phyloP scores from a whole-genome alignment of 768 basidiomycete genomes.

The Boletales sp. region DNA sequence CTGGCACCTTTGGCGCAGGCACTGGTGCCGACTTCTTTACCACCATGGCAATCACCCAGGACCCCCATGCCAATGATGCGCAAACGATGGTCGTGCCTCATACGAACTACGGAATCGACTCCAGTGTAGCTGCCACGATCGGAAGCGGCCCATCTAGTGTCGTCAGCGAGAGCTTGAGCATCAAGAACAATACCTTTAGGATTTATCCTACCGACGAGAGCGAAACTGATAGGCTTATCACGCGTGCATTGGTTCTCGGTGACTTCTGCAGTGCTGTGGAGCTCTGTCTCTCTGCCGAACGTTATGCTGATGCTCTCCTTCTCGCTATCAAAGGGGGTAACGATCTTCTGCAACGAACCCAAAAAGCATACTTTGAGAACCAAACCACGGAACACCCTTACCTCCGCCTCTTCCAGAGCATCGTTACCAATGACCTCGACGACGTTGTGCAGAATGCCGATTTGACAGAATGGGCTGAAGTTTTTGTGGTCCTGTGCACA shows the following conservation, averaged over 20 bases:
- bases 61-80: conserved; percentile 32
- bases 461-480: conserved; percentile 91
- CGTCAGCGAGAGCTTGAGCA: conserved; percentile 39
- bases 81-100: conserved; percentile 66
- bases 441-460: conserved; percentile 98
- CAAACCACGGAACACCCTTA: conserved; percentile 76
- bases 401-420: conserved; percentile 90
- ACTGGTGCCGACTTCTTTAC: conserved; percentile 84
- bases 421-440: conserved; percentile 86
- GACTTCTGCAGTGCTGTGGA: conserved; percentile 92
- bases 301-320: conserved; percentile 93
- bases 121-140: conserved; percentile 91
- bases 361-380: conserved; percentile 90
- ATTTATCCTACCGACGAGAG: conserved; percentile 88
- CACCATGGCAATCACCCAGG: conserved; percentile 57
- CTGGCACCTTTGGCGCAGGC: conserved; percentile 54
- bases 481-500: conserved; percentile 94
- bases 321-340: conserved; percentile 89
- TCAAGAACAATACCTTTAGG: conserved; percentile 81
- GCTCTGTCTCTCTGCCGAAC: conserved; percentile 81
- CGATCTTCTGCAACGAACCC: conserved; percentile 81
- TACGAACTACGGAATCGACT: conserved; percentile 74
- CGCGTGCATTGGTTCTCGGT: conserved; percentile 92
- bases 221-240: conserved; percentile 83
- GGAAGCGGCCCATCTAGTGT: conserved; percentile 89